A percentile compares a stretch with the other conserved stretches of the same genome.
phyloP scores from a whole-genome alignment of 495 filamentous ascomycete genomes.

The Umbilicaria muhlenbergii region DNA sequence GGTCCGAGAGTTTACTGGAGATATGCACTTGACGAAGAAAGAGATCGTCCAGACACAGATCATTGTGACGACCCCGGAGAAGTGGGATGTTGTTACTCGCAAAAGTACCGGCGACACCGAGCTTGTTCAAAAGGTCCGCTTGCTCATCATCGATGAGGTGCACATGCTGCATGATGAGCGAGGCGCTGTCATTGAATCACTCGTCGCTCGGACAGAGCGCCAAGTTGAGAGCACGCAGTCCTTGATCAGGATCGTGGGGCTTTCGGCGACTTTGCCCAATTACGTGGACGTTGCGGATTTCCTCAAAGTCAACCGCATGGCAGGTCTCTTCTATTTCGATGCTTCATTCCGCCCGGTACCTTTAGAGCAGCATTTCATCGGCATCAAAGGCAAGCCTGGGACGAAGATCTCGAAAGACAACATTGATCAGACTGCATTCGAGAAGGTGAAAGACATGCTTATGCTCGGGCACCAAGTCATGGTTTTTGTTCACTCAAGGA shows the following conservation, averaged over 20 bases:
- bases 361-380: conserved; percentile 93
- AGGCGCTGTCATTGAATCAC: conserved; percentile 85
- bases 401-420: conserved; percentile 71
- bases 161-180: conserved; percentile 99
- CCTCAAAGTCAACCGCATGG: conserved; percentile 83
- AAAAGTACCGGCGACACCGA: conserved; percentile 97
- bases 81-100: conserved; percentile 96
- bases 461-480: conserved; percentile 82
- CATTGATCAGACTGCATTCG: conserved; percentile 68
- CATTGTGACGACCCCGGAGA: conserved; percentile 96
- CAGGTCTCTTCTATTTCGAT: conserved; percentile 95
- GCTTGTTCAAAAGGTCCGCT: conserved; percentile 87
- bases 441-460: conserved; percentile 93
- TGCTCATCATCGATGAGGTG: conserved; percentile 97
- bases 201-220: conserved; percentile 85
- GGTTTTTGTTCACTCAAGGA: conserved; percentile 96
- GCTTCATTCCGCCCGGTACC: conserved; percentile 89
- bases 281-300: conserved; percentile 95
- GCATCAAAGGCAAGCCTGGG: conserved; percentile 81
- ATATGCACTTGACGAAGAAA: conserved; percentile 96
- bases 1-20: conserved; percentile 84
- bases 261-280: conserved; percentile 92
- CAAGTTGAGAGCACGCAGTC: conserved; percentile 98
- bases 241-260: conserved; percentile 85
- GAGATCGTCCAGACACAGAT: conserved; percentile 94